Conservation (phyloP, 441 rosid genomes). For the Hypseocharis bilobata region DNA sequence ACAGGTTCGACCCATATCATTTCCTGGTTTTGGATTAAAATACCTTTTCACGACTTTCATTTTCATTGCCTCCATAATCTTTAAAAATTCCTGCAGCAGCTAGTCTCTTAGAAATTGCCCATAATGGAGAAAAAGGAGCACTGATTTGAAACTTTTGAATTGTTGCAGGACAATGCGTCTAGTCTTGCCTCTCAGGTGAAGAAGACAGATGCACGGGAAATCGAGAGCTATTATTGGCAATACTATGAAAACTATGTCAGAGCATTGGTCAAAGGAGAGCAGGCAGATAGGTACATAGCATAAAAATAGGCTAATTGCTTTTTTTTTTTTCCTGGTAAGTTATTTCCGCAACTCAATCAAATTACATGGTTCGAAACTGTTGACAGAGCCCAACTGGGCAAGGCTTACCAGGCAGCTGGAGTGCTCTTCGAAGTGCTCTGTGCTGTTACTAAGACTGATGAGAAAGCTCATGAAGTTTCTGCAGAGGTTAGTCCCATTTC, state of each 20-base stretch:
- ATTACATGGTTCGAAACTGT: constrained; percentile 17
- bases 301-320: not conserved
- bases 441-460: constrained; percentile 88
- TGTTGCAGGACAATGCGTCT: constrained; percentile 71
- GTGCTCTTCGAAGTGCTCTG: constrained; percentile 96
- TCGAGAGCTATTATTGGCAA: constrained; percentile 85
- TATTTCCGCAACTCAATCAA: constrained; percentile 2
- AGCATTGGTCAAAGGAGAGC: constrained; percentile 86
- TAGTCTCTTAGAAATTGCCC: too few relatives aligned
- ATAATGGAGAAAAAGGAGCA: too few relatives aligned
- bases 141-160: constrained; percentile 19
- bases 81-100: too few relatives aligned
- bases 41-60: not conserved
- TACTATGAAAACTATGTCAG: constrained; percentile 84
- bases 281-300: constrained; percentile 71
- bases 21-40: not conserved
- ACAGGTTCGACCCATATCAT: not conserved
- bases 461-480: constrained; percentile 95
- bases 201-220: constrained; percentile 94
- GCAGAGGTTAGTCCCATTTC: constrained; percentile 59
- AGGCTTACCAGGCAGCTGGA: constrained; percentile 96
- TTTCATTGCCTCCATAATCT: not conserved
- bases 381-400: constrained; percentile 88
- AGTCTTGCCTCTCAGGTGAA: constrained; percentile 87
- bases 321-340: not conserved